phyloP scores from a whole-genome alignment of 2,329 filamentous ascomycete genomes.

The Monosporascus cannonballus region DNA sequence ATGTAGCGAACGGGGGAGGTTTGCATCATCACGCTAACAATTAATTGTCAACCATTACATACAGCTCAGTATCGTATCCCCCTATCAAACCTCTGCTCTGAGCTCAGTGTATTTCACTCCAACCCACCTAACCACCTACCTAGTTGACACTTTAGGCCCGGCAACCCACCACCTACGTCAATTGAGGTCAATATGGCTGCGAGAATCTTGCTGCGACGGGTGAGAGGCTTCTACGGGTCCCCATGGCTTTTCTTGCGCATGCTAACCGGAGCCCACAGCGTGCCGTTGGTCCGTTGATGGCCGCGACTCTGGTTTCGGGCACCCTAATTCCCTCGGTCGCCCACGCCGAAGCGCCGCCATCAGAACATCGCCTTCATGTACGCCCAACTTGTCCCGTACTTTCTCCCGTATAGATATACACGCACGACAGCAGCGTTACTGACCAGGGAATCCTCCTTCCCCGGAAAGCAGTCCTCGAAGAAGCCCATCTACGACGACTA shows the following conservation, averaged over 20 bases:
- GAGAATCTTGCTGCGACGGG: conserved; percentile 53
- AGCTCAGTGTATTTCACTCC: neutral
- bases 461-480: conserved; percentile 31
- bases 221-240: conserved; percentile 24
- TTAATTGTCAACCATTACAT: neutral
- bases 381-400: neutral
- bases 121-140: neutral
- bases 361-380: conserved; percentile 17
- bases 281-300: conserved; percentile 49
- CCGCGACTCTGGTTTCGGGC: conserved; percentile 32
- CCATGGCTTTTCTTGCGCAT: conserved; percentile 4
- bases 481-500: conserved; percentile 80
- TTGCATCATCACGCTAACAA: neutral
- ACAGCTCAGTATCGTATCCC: too few relatives aligned
- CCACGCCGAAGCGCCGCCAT: conserved; percentile 40
- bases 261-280: conserved; percentile 29
- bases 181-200: conserved; percentile 53
- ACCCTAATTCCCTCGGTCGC: conserved; percentile 29
- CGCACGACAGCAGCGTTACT: neutral
- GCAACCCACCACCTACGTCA: conserved; percentile 24
- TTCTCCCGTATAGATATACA: too few relatives aligned
- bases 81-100: neutral
- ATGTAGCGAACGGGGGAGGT: neutral
- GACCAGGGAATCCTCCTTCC: neutral
- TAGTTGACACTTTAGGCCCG: conserved; percentile 1